Conservation (phyloP, 1,284 basidiomycete species). For the Marasmius fiardii region DNA sequence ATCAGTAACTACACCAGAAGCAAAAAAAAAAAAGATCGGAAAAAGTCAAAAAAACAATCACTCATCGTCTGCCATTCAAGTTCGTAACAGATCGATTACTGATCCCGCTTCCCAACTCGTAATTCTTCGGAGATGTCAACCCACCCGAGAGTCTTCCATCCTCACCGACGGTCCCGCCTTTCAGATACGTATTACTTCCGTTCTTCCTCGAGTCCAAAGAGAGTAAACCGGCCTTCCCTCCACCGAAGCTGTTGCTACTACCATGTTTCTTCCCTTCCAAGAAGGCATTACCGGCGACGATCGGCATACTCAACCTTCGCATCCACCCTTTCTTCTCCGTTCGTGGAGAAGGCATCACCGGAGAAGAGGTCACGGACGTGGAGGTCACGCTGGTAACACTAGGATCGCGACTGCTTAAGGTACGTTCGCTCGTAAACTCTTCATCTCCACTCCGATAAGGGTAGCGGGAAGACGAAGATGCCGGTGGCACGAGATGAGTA, state of each 20-base stretch:
- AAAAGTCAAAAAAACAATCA: not conserved
- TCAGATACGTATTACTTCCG: constrained; percentile 35
- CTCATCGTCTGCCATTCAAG: constrained; percentile 27
- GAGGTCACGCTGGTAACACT: constrained; percentile 24
- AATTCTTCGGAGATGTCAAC: constrained; percentile 31
- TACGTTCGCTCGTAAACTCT: not conserved
- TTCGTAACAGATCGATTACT: constrained; percentile 44
- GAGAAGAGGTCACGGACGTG: constrained; percentile 38
- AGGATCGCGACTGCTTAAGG: constrained; percentile 10
- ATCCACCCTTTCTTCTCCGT: constrained; percentile 65
- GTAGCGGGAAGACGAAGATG: constrained; percentile 21
- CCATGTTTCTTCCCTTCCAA: constrained; percentile 41
- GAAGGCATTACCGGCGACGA: constrained; percentile 52
- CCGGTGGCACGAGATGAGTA: constrained; percentile 40
- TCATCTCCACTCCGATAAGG: constrained; percentile 8
- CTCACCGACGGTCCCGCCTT: constrained; percentile 28
- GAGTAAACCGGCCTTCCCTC: constrained; percentile 26
- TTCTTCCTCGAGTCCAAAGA: constrained; percentile 43
- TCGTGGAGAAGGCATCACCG: constrained; percentile 27
- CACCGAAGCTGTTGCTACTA: constrained; percentile 19
- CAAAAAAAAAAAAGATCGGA: not conserved
- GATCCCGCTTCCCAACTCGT: constrained; percentile 34
- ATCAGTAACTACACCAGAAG: not conserved
- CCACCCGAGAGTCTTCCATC: constrained; percentile 33
- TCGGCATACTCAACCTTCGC: constrained; percentile 72